These are phyloP conservation scores for Coemansia sp. DNA, from an alignment of 192 early-diverging fungal genomes.

Conservation along the genomic window DNA sequence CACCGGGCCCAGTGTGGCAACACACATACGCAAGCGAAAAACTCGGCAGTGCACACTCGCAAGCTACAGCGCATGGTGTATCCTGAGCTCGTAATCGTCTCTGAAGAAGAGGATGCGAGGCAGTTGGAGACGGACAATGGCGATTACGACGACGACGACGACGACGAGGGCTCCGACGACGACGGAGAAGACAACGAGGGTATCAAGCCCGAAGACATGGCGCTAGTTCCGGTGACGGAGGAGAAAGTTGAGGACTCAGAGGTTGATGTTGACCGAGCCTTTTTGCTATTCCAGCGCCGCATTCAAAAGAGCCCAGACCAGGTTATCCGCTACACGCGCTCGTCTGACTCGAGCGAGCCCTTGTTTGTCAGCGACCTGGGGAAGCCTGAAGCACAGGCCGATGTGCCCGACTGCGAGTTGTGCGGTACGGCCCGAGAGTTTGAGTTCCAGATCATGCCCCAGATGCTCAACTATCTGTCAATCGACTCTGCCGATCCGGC, in stretches of 20 bases:
- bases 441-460: conserved; percentile 96
- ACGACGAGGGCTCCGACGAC: conserved; percentile 24
- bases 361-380: conserved; percentile 79
- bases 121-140: conserved; percentile 56
- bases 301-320: conserved; percentile 80
- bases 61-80: conserved; percentile 54
- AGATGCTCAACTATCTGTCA: conserved; percentile 77
- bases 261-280: conserved; percentile 86
- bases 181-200: conserved; percentile 22
- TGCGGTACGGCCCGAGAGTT: conserved; percentile 78
- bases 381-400: conserved; percentile 55
- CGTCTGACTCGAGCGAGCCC: conserved; percentile 56
- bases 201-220: conserved; percentile 13
- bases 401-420: conserved; percentile 69
- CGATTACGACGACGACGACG: conserved; percentile 54
- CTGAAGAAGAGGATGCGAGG: conserved; percentile 51
- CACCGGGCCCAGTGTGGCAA: conserved; percentile 62
- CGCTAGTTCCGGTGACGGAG: conserved; percentile 25
- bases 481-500: conserved; percentile 70
- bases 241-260: conserved; percentile 70
- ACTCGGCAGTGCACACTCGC: conserved; percentile 17
- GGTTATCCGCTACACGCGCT: conserved; percentile 72
- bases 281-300: conserved; percentile 88
- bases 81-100: conserved; percentile 68
- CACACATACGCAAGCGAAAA: conserved; percentile 5